Percentiles rank a stretch among this genome's conserved stretches.
Evolutionary conservation across 2,329 filamentous ascomycete species (phyloP).

Genomic region (Colletotrichum siamense): DNA sequence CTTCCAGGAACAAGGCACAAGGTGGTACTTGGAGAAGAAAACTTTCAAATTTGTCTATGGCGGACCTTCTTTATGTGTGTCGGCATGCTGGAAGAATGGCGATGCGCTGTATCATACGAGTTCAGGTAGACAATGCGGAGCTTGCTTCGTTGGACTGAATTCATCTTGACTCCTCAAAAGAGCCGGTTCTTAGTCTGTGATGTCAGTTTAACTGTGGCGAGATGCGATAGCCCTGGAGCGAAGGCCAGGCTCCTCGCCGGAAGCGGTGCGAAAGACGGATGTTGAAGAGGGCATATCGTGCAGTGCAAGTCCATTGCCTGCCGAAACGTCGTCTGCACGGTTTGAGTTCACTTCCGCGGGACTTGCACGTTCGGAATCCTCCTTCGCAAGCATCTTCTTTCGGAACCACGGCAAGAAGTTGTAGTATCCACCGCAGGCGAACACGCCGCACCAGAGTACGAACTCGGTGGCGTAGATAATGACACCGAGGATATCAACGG

Average conservation of each 20-base stretch:
- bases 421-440: constrained; percentile 69
- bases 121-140: constrained; percentile 12
- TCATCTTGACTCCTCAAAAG: not conserved
- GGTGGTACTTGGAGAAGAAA: not conserved
- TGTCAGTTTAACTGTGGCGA: not conserved
- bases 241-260: constrained; percentile 23
- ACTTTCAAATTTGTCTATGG: not conserved
- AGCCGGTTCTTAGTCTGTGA: too few relatives aligned
- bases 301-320: constrained; percentile 36
- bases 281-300: constrained; percentile 63
- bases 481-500: constrained; percentile 65
- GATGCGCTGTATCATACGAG: constrained; percentile 14
- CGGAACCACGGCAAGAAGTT: constrained; percentile 65
- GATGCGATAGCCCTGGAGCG: not conserved
- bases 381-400: constrained; percentile 32
- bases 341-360: not conserved
- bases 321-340: not conserved
- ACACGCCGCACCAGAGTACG: constrained; percentile 70
- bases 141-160: not conserved
- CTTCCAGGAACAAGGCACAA: not conserved
- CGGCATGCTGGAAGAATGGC: not conserved
- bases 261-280: constrained; percentile 67
- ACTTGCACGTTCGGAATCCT: not conserved
- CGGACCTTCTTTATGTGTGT: not conserved
- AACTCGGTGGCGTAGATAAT: constrained; percentile 73